Base-by-base conservation (phyloP, 2,329 filamentous ascomycete genomes). In the Aspergillus neoniger region DNA sequence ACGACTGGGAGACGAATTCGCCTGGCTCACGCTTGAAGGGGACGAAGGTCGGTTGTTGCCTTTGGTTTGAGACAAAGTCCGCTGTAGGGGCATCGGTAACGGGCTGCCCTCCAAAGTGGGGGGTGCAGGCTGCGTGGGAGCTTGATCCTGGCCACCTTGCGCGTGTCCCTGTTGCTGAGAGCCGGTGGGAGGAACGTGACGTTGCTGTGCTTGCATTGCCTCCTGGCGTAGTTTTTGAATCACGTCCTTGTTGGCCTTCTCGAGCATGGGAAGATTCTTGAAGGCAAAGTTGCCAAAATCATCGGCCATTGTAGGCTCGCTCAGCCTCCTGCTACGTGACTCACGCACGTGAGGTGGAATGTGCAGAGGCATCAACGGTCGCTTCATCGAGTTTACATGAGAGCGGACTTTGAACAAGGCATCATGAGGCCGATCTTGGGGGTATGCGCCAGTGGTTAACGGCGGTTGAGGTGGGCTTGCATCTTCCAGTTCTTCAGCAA, bases 241-340 rank as follows among this genome's bases (percentile, higher is more conserved):
- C 30, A 98, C 92, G 70, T 99, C 95, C 74, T 99, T 99, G 78
- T 99, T 99, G 57, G 95, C 95, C 76, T 97, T 98, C 70, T 98
- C 95, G 17, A 99, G 83, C 19, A 98, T 94, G 0, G 94, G 93
- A 52, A 99, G 80, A 69, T 99, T 99, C 80, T 99, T 99, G 83
- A 96, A 99, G 41, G 92, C 87, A 76, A 99, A 99, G 64, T 87
- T 92, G 32, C 95, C 95, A 81, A 99, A 99, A 73, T 99, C 96
- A 74, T 99, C 95, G 0, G 89, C 85, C 32, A 87, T 85, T 15
- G 94, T 88, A 1, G 95, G 95, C 76, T 99, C 95, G 74, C 94
- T 98, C 41, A 98, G 82, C 67, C 95, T 85, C 65, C 95, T 86
- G 67, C 87, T 93, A 71, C 96, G 91, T 55, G 90, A 85, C 76